Base-by-base conservation (phyloP, 148 eudicot genomes). In the Persicaria maculosa region DNA sequence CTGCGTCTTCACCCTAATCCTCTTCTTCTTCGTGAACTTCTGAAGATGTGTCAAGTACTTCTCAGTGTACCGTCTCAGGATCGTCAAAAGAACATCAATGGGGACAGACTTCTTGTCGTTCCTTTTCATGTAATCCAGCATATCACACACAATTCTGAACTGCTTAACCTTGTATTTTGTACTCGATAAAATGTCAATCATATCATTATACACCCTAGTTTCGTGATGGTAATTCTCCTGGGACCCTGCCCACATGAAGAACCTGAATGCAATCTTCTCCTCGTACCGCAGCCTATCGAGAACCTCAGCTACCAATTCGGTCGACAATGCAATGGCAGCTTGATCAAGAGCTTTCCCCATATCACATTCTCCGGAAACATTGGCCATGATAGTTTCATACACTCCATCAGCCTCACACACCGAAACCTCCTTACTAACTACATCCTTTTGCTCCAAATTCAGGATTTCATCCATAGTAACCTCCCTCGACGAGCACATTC, bases 41-140 rank as follows among this genome's bases (percentile, higher is more conserved):
- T 86, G 80, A 72, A 87, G 83, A 80, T 90, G 83, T 7, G 88
- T 87, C 83, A 89, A 79, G 80, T 95, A 88, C 77, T 92, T 92
- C 71, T 92, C 96, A 0, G 97, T 81, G 71, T 92, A 92, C 44
- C 81, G 75, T 71, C 88, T 90, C 85, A 92, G 84, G 44, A 89
- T 86, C 36, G 55, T 74, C 74, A 92, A 47, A 68, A 95, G 74
- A 54, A 82, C 90, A 58, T 92, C 96, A 50, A 89, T 68, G 15
- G 99, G 97, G 45, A 95, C 92, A 3, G 83, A 80, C 43, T 59
- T 87, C 74, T 84, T 92, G 31, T 79, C 71, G 44, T 85, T 87
- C 73, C 99, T 83, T 79, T 92, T 95, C 97, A 92, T 86, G 84
- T 89, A 88, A 80, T 92, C 97, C 62, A 95, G 77, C 81, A 95